A percentile compares a stretch with the other conserved stretches of the same genome.
Evolutionary conservation across 2,329 filamentous ascomycete genomes (phyloP).

Genomic region (Pestalotiopsis sp.): DNA sequence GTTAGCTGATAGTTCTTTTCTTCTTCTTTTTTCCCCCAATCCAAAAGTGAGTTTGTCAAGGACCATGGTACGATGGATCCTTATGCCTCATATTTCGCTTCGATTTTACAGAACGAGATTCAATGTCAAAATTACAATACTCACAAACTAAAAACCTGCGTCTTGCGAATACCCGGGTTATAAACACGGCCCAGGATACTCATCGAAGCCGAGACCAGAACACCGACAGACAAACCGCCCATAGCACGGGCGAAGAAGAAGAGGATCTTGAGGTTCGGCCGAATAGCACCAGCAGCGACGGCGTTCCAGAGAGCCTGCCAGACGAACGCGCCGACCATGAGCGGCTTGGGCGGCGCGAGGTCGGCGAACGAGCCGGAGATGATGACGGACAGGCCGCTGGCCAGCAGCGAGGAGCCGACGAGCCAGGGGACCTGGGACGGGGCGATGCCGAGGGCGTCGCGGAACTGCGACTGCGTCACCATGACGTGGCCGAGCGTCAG

Average conservation of each 20-base stretch:
- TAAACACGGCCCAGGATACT: slow-evolving; percentile 40
- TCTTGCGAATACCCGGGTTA: slow-evolving; percentile 38
- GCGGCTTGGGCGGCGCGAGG: slow-evolving; percentile 39
- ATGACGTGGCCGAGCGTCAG: slow-evolving; percentile 43
- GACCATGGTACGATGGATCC: too few species aligned
- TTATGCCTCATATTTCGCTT: not conserved
- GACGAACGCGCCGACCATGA: slow-evolving; percentile 44
- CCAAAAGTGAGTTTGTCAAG: too few species aligned
- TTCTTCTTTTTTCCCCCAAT: too few species aligned
- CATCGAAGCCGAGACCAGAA: slow-evolving; percentile 38
- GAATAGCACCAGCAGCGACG: slow-evolving; percentile 35
- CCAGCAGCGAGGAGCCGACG: slow-evolving; percentile 41
- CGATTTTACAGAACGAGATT: not conserved
- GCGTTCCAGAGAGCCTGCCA: slow-evolving; percentile 46
- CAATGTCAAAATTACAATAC: not conserved
- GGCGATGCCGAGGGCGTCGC: slow-evolving; percentile 38
- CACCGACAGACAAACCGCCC: slow-evolving; percentile 37
- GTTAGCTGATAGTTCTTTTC: not conserved
- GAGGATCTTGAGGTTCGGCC: slow-evolving; percentile 34
- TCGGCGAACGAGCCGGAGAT: slow-evolving; percentile 38
- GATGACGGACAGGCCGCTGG: slow-evolving; percentile 44
- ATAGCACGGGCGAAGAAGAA: slow-evolving; percentile 40
- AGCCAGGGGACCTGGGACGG: slow-evolving; percentile 44
- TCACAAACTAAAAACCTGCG: slow-evolving; percentile 33
- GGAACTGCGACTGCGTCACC: slow-evolving; percentile 39